Base-by-base conservation (phyloP, 179 eudicot species). In the Carnegiea gigantea region DNA sequence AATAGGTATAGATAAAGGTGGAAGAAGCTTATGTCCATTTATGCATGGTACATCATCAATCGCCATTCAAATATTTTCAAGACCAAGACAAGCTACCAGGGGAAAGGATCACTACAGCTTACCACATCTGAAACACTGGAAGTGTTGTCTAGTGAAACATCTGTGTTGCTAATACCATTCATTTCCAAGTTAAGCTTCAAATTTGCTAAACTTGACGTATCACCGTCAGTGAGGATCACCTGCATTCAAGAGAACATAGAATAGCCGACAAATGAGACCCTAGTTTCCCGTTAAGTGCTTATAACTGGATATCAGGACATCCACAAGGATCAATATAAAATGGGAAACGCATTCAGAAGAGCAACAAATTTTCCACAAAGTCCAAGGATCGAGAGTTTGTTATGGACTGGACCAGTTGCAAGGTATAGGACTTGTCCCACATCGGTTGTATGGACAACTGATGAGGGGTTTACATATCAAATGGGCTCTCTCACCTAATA, bases 211-310 rank as follows among this genome's bases (percentile, higher is more conserved):
- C 86, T 93, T 62, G 92, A 92, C 24, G 88, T 79, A 88, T 97
- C 98, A 38, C 99, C 99, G 80, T 97, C 99, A 79, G 89, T 93
- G 81, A 97, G 78, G 82, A 89, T 85, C 82, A 92, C 98, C 99
- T 97, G 89, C 78, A 51, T 46, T 40, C 26, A 77, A 43, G 36
- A 24, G 21, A 51, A 84, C 9, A 70, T 15, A 5, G 57, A 24
- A 15, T 5, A 48, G 2, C 8, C 23, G n/a, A 57, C n/a, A 57
- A 57, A 6, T 57, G 62, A 57, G n/a, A 18, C 20, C 18, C 62
- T 15, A 57, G n/a, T 51, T 51, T 51, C 57, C 7, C 7, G 0
- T 15, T 57, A 20, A 18, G 23, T 9, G 7, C 20, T 57, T 57
- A 57, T 57, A 57, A 18, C 14, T 17, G 8, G 62, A 18, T 33